phyloP scores from a whole-genome alignment of 768 basidiomycete species.

The Serendipita vermifera region DNA sequence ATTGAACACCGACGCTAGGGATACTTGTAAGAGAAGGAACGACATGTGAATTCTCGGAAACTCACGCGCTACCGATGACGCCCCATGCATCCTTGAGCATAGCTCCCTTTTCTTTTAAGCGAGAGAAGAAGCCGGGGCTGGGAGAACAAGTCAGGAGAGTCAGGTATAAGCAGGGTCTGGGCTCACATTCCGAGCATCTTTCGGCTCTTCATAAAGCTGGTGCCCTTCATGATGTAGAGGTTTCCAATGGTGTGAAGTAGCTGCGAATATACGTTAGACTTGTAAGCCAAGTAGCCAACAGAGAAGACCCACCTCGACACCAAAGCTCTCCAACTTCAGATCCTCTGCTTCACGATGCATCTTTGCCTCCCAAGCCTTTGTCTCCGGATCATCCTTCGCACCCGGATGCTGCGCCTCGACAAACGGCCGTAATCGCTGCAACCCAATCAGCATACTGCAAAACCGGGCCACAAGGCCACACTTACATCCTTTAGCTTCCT shows the following conservation, averaged over 20 bases:
- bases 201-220: conserved; percentile 79
- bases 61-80: conserved; percentile 89
- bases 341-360: conserved; percentile 84
- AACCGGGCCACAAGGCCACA: conserved; percentile 24
- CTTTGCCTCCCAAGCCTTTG: conserved; percentile 56
- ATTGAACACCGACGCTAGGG: conserved; percentile 54
- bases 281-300: not conserved
- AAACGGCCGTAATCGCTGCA: conserved; percentile 51
- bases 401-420: conserved; percentile 82
- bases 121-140: conserved; percentile 82
- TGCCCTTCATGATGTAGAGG: conserved; percentile 87
- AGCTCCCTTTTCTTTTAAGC: conserved; percentile 85
- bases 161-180: conserved; percentile 14
- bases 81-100: conserved; percentile 96
- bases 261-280: too few relatives aligned
- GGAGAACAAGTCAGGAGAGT: conserved; percentile 2
- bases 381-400: conserved; percentile 71
- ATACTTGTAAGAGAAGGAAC: not conserved
- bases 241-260: conserved; percentile 81
- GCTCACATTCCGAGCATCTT: conserved; percentile 83
- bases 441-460: not conserved
- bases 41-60: conserved; percentile 15
- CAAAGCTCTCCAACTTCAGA: conserved; percentile 93
- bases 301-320: conserved; percentile 59
- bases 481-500: conserved; percentile 61